Base-by-base conservation (phyloP, 306 rosid species). In the Trifolium pratense region DNA sequence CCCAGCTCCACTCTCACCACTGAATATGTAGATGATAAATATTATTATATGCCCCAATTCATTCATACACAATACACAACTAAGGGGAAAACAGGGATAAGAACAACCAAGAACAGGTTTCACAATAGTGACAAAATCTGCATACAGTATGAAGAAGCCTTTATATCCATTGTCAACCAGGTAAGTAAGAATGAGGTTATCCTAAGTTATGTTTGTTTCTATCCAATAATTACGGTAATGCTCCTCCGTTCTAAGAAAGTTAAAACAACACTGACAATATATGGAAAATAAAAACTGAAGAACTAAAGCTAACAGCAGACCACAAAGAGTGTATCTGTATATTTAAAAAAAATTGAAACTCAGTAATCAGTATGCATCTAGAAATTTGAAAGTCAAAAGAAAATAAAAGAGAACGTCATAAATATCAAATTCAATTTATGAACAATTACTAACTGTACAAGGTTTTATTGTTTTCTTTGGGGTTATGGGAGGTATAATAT, bases 1-100 rank as follows among this genome's bases (percentile, higher is more conserved):
- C 43, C 82, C 82, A 53, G 78, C 73, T 53, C 82, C 82, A 70
- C 82, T 78, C 78, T 78, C 82, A 11, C 82, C 82, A 78, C 78
- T 78, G 77, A 55, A 71, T 26, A 55, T 18, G 17, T 12, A 34
- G 56, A 72, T 72, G 45, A 29, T 7, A 61, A 81, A 11, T 23
- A 70, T 74, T 25, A 74, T 20, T 31, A 42, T 40, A 26, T 46
- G n/a, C 63, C 66, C 63, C 45, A 55, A 66, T n/a, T 64, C 51
- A 75, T 59, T 64, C 51, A 75, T 59, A 61, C 17, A 18, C 40
- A 55, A 42, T 14, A 40, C 60, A 61, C 58, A 68, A 68, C 55
- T 60, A 29, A 36, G 69, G 31, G 62, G 68, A 5, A 26, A 20
- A 59, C 48, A 16, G 58, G n/a, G n/a, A n/a, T n/a, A n/a, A 57